Base-by-base conservation (phyloP, 169 alveolate genomes). In the Eimeria praecox region DNA sequence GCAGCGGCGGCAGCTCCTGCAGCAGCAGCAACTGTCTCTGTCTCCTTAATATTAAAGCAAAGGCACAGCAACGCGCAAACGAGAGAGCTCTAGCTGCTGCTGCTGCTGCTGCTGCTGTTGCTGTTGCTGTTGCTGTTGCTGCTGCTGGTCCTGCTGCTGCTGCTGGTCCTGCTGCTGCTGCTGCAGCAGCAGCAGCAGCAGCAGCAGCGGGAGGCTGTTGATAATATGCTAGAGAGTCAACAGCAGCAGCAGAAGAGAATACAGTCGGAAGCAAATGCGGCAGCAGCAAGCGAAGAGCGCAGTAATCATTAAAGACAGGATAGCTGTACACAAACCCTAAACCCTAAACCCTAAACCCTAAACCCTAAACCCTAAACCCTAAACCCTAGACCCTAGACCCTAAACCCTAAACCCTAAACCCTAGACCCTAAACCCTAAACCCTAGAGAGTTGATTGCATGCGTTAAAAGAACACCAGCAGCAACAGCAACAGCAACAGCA, bases 51-150 rank as follows among this genome's bases (percentile, higher is more conserved):
- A 89, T 44, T 27, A 89, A 75, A 16, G 95, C 87, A 71, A 69
- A 89, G 52, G 62, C 87, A 54, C 95, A 89, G 69, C 66, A 35
- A 38, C 95, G 87, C 33, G 95, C 86, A 33, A 89, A 89, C 40
- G 54, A 5, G 33, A 88, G 69, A 6, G 78, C 71, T 1, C 27
- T 77, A 18, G 9, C 92, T 49, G 73, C 56, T 49, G 56, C 56
- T 49, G 56, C 56, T 49, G 56, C 56, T 49, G 56, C 71, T 5
- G 71, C 42, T 46, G 90, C 90, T 1, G 42, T 66, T 24, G 59
- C 6, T 80, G 90, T 66, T 80, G 90, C 38, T 40, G 69, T n/a
- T 1, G 42, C 90, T 24, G 59, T 6, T 80, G 90, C 90, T 80
- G 90, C 38, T 40, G 69, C 59, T 40, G 46, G 42, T 16, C 44